Conservation (phyloP, 1,139 yeast species). For the Geotrichum klebahnii region DNA sequence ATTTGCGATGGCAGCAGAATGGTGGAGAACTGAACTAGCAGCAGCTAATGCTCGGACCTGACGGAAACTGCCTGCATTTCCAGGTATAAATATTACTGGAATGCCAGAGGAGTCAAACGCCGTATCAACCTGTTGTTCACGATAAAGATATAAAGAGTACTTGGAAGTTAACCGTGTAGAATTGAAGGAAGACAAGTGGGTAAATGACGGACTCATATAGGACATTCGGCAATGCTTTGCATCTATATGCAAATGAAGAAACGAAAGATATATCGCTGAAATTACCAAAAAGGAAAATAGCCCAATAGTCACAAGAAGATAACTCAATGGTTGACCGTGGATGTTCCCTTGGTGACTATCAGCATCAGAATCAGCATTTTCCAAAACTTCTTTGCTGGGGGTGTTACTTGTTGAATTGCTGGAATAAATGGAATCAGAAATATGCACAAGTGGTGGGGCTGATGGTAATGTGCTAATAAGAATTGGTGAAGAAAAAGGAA, state of each 20-base stretch:
- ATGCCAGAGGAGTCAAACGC: constrained; percentile 54
- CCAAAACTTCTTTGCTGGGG: no score
- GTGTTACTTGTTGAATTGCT: no score
- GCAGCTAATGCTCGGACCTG: constrained; percentile 81
- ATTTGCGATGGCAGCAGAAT: constrained; percentile 23
- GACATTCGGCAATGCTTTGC: constrained; percentile 30
- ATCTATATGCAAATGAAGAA: constrained; percentile 14
- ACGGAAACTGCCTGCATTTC: constrained; percentile 80
- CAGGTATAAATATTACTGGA: constrained; percentile 80
- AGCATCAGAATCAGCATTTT: no score
- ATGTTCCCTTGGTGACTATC: no score
- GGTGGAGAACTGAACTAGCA: constrained; percentile 49
- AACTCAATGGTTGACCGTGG: no score
- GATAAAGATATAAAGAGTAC: constrained; percentile 67
- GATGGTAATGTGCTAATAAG: no score
- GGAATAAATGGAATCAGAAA: no score
- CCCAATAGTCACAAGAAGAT: constrained; percentile 2
- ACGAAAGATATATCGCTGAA: constrained; percentile 13
- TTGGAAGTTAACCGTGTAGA: constrained; percentile 68
- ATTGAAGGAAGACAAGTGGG: constrained; percentile 59
- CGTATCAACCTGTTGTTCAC: constrained; percentile 42
- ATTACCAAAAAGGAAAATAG: not conserved
- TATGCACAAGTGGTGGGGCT: no score
- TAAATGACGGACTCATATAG: constrained; percentile 58
- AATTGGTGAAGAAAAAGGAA: no score